Conservation (phyloP, 331 rosid species). For the Pyracantha coccinea region DNA sequence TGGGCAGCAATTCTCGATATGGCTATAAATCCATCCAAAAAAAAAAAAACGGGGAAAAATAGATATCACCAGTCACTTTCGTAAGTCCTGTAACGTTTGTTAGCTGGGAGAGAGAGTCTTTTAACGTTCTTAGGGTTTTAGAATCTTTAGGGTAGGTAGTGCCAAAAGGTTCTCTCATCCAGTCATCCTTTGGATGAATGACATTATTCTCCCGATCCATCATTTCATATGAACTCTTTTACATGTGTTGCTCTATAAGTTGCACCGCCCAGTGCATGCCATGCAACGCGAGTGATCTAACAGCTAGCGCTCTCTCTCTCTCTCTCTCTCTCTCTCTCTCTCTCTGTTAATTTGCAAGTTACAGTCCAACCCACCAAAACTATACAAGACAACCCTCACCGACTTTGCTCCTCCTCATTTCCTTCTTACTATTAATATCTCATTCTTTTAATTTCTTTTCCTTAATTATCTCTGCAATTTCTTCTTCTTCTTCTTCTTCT, state of each 20-base stretch:
- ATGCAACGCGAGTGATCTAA: slow-evolving; percentile 39
- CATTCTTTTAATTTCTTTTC: not conserved
- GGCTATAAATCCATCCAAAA: not conserved
- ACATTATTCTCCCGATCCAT: not conserved
- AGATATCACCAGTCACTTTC: not conserved
- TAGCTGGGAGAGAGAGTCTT: not conserved
- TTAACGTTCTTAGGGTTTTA: slow-evolving; percentile 1
- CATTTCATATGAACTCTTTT: not conserved
- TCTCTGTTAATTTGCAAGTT: not conserved
- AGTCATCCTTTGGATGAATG: not conserved
- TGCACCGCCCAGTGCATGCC: slow-evolving; percentile 12
- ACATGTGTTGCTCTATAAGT: not conserved
- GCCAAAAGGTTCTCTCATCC: not conserved
- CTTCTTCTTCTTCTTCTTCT: not conserved
- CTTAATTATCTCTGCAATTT: not conserved
- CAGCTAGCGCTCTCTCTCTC: not conserved
- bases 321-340: too few relatives aligned
- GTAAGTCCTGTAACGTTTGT: not conserved
- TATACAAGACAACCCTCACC: not conserved
- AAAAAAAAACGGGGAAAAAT: not conserved
- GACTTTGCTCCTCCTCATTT: not conserved
- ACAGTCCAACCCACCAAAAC: not conserved
- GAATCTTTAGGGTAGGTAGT: slow-evolving; percentile 23
- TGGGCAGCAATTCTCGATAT: not conserved
- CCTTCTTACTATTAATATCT: not conserved